Percentiles rank a stretch among this genome's conserved stretches.
Conservation (phyloP, 176 grass and related monocot species). For the Oryza nivara region DNA sequence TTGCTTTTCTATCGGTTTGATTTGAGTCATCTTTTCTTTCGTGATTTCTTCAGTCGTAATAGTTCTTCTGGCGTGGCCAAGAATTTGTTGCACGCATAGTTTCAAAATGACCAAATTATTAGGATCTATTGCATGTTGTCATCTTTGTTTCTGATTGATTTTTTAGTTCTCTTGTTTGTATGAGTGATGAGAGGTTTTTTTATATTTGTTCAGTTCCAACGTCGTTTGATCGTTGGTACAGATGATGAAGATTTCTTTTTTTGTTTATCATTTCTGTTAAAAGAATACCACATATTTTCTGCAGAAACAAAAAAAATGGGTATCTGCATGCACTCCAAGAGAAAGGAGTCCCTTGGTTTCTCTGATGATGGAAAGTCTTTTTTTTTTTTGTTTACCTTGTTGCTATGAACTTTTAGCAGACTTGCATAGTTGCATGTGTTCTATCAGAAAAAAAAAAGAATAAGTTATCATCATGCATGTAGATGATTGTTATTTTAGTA, state of each 20-base stretch:
- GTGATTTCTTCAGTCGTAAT: neutral
- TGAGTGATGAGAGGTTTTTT: neutral
- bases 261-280: neutral
- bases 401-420: neutral
- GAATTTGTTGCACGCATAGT: neutral
- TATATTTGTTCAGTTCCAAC: neutral
- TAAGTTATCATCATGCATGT: neutral
- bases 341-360: constrained; percentile 23
- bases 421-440: neutral
- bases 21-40: fast-evolving
- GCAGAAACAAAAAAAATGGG: constrained; percentile 44
- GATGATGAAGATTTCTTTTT: neutral
- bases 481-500: neutral
- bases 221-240: neutral
- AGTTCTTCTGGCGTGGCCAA: constrained; percentile 1
- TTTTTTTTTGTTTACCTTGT: neutral
- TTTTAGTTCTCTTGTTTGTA: neutral
- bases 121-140: neutral
- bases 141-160: neutral
- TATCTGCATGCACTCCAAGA: constrained; percentile 30
- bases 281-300: constrained; percentile 10
- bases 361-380: neutral
- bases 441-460: neutral
- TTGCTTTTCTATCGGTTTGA: neutral
- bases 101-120: neutral